phyloP scores from a whole-genome alignment of 345 rosid genomes.

The Rhizophora mangle region DNA sequence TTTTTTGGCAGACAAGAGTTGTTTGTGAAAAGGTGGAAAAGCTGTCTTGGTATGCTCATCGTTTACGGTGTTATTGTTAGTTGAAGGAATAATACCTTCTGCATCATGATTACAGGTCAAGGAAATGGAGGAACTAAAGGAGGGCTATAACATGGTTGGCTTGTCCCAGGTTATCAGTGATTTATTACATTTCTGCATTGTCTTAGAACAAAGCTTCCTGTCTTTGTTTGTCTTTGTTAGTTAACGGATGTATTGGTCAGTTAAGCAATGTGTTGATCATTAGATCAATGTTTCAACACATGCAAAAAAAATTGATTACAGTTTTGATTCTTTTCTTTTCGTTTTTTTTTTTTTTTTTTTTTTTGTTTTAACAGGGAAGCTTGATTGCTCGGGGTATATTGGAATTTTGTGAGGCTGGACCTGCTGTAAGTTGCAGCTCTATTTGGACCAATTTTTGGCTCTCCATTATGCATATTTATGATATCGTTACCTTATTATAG shows the following conservation, averaged over 20 bases:
- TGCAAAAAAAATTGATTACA: no score
- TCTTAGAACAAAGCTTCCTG: background rate
- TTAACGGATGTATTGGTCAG: no score
- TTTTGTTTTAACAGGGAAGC: conserved; percentile 60
- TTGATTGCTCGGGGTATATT: conserved; percentile 83
- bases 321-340: background rate
- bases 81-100: no score
- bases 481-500: background rate
- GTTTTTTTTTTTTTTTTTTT: background rate
- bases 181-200: background rate
- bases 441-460: background rate
- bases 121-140: conserved; percentile 64
- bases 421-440: conserved; percentile 48
- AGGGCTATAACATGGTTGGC: conserved; percentile 85
- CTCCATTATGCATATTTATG: no score
- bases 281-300: no score
- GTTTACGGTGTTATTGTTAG: background rate
- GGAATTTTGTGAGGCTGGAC: conserved; percentile 72
- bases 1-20: conserved; percentile 41
- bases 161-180: conserved; percentile 66
- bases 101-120: conserved; percentile 44
- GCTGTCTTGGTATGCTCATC: conserved; percentile 5
- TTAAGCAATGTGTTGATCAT: no score
- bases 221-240: no score
- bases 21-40: conserved; percentile 69